These are phyloP conservation scores for Rhodotorula mucilaginosa DNA, from an alignment of 1,284 basidiomycete genomes.

Conservation along the genomic window DNA sequence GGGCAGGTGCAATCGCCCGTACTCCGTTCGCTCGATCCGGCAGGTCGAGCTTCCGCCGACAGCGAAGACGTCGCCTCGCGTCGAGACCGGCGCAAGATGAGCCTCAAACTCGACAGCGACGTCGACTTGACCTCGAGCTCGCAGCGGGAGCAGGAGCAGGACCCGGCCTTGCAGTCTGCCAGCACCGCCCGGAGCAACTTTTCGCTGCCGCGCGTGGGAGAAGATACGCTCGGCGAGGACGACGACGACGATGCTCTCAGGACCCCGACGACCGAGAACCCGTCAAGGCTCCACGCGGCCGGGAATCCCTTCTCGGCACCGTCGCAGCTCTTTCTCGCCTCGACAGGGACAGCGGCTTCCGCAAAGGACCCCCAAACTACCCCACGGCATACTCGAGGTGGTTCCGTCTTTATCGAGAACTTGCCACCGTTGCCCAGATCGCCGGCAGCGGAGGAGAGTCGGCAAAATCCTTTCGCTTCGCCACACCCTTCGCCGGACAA, in stretches of 20 bases:
- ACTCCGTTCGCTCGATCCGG: neutral
- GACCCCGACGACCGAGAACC: neutral
- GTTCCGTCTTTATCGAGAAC: slow-evolving; percentile 16
- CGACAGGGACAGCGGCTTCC: neutral
- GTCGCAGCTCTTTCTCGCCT: slow-evolving; percentile 7
- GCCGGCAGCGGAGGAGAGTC: neutral
- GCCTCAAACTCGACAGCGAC: neutral
- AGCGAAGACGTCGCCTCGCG: neutral
- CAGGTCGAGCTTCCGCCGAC: neutral
- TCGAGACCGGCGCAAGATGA: slow-evolving; percentile 2
- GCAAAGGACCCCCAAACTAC: neutral
- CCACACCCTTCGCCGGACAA: neutral
- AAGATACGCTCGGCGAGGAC: neutral
- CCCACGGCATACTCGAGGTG: neutral
- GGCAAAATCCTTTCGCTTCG: neutral
- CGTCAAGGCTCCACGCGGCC: neutral
- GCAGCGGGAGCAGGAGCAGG: no score
- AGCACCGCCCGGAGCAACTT: neutral
- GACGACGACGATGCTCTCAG: neutral
- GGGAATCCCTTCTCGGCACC: slow-evolving; percentile 11
- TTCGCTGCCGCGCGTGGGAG: neutral
- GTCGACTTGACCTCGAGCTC: neutral
- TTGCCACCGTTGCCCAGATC: slow-evolving; percentile 5
- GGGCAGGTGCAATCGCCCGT: neutral
- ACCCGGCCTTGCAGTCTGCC: neutral